Percentiles rank a stretch among this genome's conserved stretches.
phyloP scores from a whole-genome alignment of 2,329 filamentous ascomycete genomes.

The Monilinia polystroma region DNA sequence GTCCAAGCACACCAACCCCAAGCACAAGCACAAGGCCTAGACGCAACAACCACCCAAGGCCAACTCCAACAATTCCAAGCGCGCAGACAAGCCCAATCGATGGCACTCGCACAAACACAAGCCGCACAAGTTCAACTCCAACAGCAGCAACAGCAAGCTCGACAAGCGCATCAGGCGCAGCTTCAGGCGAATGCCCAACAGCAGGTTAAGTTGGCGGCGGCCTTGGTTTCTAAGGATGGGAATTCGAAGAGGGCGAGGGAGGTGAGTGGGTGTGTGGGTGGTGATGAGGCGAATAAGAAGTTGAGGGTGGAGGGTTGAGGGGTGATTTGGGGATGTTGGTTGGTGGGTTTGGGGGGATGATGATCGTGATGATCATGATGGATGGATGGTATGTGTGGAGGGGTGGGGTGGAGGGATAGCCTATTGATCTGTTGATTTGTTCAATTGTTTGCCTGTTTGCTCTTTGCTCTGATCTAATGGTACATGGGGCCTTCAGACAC shows the following conservation, averaged over 20 bases:
- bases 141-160: background rate
- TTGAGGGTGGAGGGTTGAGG: background rate
- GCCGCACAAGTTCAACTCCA: background rate
- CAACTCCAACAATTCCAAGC: background rate
- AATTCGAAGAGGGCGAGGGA: slow-evolving; percentile 2
- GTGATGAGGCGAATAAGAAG: slow-evolving; percentile 5
- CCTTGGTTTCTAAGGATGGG: background rate
- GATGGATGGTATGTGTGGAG: background rate
- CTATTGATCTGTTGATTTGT: too few species aligned
- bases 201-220: background rate
- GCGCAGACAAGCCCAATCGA: background rate
- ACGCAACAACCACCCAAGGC: background rate
- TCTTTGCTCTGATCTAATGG: too few species aligned
- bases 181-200: background rate
- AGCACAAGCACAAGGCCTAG: too few species aligned
- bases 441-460: too few species aligned
- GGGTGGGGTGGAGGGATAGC: background rate
- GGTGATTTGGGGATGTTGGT: background rate
- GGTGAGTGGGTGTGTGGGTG: background rate
- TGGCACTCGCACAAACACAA: too few species aligned
- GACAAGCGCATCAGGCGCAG: background rate
- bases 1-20: background rate
- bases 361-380: too few species aligned
- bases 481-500: too few species aligned
- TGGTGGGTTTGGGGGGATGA: too few species aligned